phyloP scores from a whole-genome alignment of 805 yeast genomes.

The Tetrapisispora fleetii region DNA sequence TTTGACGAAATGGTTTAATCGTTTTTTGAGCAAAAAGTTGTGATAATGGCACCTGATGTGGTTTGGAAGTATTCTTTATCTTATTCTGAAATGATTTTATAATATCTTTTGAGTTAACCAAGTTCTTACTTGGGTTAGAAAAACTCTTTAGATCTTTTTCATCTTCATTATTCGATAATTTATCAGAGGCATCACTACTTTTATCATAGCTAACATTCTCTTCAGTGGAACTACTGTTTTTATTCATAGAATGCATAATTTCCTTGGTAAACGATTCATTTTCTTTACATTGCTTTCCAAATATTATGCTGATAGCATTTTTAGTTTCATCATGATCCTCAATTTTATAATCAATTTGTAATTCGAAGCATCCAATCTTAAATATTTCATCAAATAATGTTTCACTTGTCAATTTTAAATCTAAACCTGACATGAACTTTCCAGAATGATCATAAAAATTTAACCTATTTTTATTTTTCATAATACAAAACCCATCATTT shows the following conservation, averaged over 20 bases:
- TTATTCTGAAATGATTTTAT: not conserved
- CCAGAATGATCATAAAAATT: slow-evolving; percentile 22
- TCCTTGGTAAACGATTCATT: no score
- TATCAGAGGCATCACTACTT: no score
- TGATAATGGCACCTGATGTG: slow-evolving; percentile 8
- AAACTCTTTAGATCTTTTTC: not conserved
- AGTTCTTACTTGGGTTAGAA: not conserved
- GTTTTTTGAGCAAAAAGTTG: slow-evolving; percentile 9
- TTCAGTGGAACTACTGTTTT: not conserved
- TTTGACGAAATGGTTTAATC: slow-evolving; percentile 10
- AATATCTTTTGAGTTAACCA: not conserved
- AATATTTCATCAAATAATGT: slow-evolving; percentile 34
- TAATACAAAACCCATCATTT: slow-evolving; percentile 64
- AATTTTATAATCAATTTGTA: slow-evolving; percentile 47
- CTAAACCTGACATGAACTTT: slow-evolving; percentile 21
- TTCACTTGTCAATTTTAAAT: slow-evolving; percentile 9
- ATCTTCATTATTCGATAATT: not conserved
- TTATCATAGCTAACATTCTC: not conserved
- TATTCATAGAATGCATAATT: no score
- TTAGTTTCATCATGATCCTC: slow-evolving; percentile 17
- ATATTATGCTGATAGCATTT: not conserved
- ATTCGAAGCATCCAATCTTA: slow-evolving; percentile 48
- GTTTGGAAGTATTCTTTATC: not conserved
- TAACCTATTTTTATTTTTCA: slow-evolving; percentile 17
- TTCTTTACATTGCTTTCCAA: not conserved